Conservation (phyloP, 1,139 yeast species). For the Yamadazyma blattariae region DNA sequence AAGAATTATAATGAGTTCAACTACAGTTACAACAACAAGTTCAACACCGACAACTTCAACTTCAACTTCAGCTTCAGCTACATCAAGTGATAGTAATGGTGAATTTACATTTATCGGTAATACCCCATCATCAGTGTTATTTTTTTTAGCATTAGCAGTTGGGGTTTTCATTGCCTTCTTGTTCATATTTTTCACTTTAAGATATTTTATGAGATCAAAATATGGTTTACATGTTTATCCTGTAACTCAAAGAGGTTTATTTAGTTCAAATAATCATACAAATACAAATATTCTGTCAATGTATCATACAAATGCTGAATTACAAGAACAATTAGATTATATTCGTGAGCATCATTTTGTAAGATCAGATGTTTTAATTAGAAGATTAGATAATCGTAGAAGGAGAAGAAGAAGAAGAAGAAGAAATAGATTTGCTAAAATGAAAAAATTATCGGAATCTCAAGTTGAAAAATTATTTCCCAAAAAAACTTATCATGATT, state of each 20-base stretch:
- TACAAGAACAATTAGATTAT: conserved; percentile 35
- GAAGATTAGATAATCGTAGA: conserved; percentile 20
- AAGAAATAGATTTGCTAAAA: conserved; percentile 40
- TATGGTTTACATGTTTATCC: conserved; percentile 54
- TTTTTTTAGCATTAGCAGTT: conserved; percentile 61
- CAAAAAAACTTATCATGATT: conserved; percentile 53
- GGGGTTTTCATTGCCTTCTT: conserved; percentile 55
- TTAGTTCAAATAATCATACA: conserved; percentile 7
- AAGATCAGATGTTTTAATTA: conserved; percentile 30
- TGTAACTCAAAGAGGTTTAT: conserved; percentile 22
- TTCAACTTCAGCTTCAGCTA: background rate
- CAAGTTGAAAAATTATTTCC: conserved; percentile 73
- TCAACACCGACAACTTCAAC: background rate
- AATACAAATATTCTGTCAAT: conserved; percentile 4
- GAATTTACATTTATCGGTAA: conserved; percentile 34
- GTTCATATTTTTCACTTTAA: conserved; percentile 55
- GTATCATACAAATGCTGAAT: conserved; percentile 23
- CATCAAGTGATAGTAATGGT: background rate
- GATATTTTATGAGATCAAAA: conserved; percentile 56
- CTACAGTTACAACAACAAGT: background rate
- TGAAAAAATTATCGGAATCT: conserved; percentile 53
- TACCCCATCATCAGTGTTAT: conserved; percentile 58
- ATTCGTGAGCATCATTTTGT: conserved; percentile 30
- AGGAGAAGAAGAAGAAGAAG: conserved; percentile 34
- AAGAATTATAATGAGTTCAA: conserved; percentile 3